These are phyloP conservation scores for Picochlorum sp. DNA, from an alignment of 139 green algal species.

Conservation along the genomic window DNA sequence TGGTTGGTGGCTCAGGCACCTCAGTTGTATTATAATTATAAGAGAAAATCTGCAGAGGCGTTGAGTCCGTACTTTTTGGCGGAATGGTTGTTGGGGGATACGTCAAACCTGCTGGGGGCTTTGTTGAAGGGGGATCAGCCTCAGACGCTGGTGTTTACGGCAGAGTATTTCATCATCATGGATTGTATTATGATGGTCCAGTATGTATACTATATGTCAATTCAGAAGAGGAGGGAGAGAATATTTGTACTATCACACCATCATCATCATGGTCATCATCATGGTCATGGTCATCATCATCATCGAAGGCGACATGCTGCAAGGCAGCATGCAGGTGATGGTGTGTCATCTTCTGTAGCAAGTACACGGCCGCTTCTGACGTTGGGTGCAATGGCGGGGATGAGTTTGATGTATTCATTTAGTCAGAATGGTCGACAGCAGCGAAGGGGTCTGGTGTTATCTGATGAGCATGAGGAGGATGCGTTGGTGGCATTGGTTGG, in stretches of 20 bases:
- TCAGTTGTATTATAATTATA: slow-evolving; percentile 78
- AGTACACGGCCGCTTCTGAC: slow-evolving; percentile 5
- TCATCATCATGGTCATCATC: slow-evolving; percentile 4
- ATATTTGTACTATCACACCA: not conserved
- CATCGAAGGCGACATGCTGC: not conserved
- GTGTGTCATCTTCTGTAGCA: not conserved
- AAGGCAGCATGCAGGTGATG: not conserved
- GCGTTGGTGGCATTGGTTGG: not conserved
- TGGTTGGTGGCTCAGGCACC: slow-evolving; percentile 67
- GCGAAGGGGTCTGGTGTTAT: not conserved
- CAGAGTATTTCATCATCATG: slow-evolving; percentile 40
- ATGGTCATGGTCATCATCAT: not conserved
- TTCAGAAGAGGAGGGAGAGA: slow-evolving; percentile 23
- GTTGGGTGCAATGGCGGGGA: not conserved
- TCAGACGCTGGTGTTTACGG: slow-evolving; percentile 59
- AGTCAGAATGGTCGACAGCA: not conserved
- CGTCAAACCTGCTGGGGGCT: slow-evolving; percentile 70
- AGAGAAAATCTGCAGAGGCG: slow-evolving; percentile 60
- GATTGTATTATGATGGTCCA: slow-evolving; percentile 19
- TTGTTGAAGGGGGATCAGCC: slow-evolving; percentile 77
- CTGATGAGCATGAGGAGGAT: not conserved
- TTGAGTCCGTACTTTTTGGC: slow-evolving; percentile 79
- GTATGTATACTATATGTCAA: slow-evolving; percentile 26
- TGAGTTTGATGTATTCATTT: not conserved
- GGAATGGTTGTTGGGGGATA: slow-evolving; percentile 71